Evolutionary conservation across 352 stramenopile genomes (phyloP), one percentile per base, ranked within the genome.

Genomic region (Pythium aquatile): DNA sequence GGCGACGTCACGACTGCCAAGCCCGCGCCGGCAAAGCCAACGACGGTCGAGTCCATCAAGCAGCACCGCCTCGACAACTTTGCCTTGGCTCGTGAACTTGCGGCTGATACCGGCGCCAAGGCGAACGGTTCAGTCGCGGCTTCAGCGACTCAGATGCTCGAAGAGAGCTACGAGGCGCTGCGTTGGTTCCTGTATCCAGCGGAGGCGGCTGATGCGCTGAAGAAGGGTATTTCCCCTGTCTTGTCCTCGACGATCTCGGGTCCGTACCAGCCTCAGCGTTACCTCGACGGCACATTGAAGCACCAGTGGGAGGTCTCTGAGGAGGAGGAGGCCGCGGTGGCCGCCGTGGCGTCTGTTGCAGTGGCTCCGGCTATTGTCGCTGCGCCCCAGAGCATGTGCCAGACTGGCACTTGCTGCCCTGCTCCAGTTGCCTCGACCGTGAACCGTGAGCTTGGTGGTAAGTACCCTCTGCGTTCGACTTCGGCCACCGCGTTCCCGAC

Each of bases 131-230:
- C 56, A 11, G 56, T 63, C 1, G 56, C 56, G 16, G 44, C 56
- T 6, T 63, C 56, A 11, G 35, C 47, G 81, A 37, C 70, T 1
- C 56, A 65, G 35, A 75, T 77, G 44, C 40, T 65, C 0, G 73
- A 79, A 10, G 26, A 72, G 11, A 52, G 51, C 24, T 68, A 73
- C 39, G 69, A 74, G 4, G 61, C 55, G 37, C 53, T 85, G 44
- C 72, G 77, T 10, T 85, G 77, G 77, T 85, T 81, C 51, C 56
- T 69, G 10, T 77, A 80, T 53, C 74, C 77, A 7, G 76, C 73
- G 0, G 74, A 85, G 65, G 77, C 73, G 10, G 48, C 58, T 3
- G 47, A 61, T 0, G 54, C 54, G 5, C 20, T 77, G 20, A 72
- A 65, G 48, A 39, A 49, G 14, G 51, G 59, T 16, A 35, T 13